These are phyloP conservation scores for Stemphylium beticola DNA, from an alignment of 2,329 filamentous ascomycete species.

Conservation along the genomic window DNA sequence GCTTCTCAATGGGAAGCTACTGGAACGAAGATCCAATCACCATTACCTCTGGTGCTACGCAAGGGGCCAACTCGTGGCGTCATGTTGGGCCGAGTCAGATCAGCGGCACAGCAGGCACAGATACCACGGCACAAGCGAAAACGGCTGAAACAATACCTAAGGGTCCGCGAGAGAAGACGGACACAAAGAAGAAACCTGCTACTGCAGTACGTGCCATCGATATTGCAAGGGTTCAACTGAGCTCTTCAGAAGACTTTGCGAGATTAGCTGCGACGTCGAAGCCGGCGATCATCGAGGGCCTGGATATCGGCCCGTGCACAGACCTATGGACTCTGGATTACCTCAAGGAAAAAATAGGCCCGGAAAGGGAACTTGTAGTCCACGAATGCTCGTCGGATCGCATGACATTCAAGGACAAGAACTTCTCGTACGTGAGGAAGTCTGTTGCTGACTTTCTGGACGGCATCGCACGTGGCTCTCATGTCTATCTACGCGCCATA, in stretches of 20 bases:
- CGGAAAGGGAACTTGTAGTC: constrained; percentile 66
- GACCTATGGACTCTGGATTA: constrained; percentile 72
- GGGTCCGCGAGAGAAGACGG: constrained; percentile 15
- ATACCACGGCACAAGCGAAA: constrained; percentile 13
- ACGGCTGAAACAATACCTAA: constrained; percentile 13
- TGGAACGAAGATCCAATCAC: constrained; percentile 64
- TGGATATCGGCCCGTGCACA: constrained; percentile 72
- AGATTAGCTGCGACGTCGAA: constrained; percentile 62
- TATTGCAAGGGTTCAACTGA: constrained; percentile 62
- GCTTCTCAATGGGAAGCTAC: constrained; percentile 87
- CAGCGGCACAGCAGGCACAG: constrained; percentile 17
- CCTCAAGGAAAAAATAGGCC: constrained; percentile 59
- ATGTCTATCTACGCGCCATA: constrained; percentile 79
- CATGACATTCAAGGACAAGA: constrained; percentile 84
- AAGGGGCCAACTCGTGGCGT: constrained; percentile 28
- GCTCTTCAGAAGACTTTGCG: constrained; percentile 64
- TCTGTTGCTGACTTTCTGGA: constrained; percentile 71
- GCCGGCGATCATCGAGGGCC: constrained; percentile 69
- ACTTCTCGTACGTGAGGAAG: constrained; percentile 77
- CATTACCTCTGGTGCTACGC: constrained; percentile 22
- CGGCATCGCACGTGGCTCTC: constrained; percentile 62
- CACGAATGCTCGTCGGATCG: constrained; percentile 70
- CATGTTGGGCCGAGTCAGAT: constrained; percentile 14
- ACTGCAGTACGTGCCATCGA: constrained; percentile 17
- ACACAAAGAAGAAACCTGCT: constrained; percentile 10